Evolutionary conservation across 2,329 filamentous ascomycete species (phyloP).

Genomic region (Cladosporium sp.): DNA sequence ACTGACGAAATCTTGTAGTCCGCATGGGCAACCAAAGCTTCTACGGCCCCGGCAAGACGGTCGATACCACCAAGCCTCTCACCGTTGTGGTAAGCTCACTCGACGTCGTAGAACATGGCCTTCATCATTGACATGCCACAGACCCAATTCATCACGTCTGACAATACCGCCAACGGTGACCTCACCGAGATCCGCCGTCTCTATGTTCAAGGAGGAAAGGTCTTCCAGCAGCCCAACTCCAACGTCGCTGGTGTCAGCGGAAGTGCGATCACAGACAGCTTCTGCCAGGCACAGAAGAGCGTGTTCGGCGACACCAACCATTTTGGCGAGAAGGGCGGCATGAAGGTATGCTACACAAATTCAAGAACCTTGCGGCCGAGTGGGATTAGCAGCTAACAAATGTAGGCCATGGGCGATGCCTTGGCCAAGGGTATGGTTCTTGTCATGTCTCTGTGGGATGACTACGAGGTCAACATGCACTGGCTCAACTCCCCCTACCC

Average conservation of each 20-base stretch:
- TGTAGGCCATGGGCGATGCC: conserved; percentile 50
- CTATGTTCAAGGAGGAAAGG: conserved; percentile 60
- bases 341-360: conserved; percentile 24
- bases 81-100: conserved; percentile 51
- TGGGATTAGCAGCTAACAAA: not conserved
- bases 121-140: not conserved
- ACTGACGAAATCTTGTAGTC: conserved; percentile 57
- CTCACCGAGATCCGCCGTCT: conserved; percentile 60
- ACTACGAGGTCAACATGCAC: conserved; percentile 65
- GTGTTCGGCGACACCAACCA: conserved; percentile 36
- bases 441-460: conserved; percentile 63
- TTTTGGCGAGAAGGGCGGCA: conserved; percentile 54
- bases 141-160: conserved; percentile 59
- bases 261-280: conserved; percentile 54
- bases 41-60: conserved; percentile 53
- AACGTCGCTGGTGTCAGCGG: conserved; percentile 46
- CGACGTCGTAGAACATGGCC: not conserved
- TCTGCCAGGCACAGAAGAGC: conserved; percentile 45
- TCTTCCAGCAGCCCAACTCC: conserved; percentile 52
- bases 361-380: not conserved
- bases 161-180: conserved; percentile 47
- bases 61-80: conserved; percentile 58
- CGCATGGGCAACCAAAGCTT: conserved; percentile 61
- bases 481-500: conserved; percentile 59
- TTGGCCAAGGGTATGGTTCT: conserved; percentile 59